Base-by-base conservation (phyloP, 108 stramenopile genomes). In the Nitzschia palea region DNA sequence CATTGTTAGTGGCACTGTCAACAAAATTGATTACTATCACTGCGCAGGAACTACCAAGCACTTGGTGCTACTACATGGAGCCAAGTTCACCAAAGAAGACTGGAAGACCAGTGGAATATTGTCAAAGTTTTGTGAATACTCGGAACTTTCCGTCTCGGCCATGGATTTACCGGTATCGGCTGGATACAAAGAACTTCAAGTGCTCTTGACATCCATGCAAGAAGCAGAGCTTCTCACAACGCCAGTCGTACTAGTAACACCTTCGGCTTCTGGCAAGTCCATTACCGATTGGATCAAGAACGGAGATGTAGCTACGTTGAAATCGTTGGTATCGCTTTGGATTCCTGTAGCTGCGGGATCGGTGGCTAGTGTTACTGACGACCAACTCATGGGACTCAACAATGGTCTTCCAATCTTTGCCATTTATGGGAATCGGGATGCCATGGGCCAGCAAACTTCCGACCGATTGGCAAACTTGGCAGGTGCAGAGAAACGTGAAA, bases 71-170 rank as follows among this genome's bases (percentile, higher is more conserved):
- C 65, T 93, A 23, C 91, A 93, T 67, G 91, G 88, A 17, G 68
- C 86, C 34, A 54, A 56, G 45, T 93, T 93, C 44, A 81, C 86
- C 12, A 93, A 89, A 65, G 85, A 88, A 71, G 70, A 89, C 68
- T 93, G 91, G 91, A 85, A 79, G 67, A 70, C 67, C 8, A 77
- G 72, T 1, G 85, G 85, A 0, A 81, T 93, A 33, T 47, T 93
- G 1, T 40, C 74, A 28, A 68, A 67, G 30, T 57, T 88, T 4
- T 86, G 88, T 53, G 59, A 67, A 30, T 45, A 68, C 4, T 54
- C 56, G 17, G 60, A 71, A 40, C 44, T 84, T 37, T 70, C 76
- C 10, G 70, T 84, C 0, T 47, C 79, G 20, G 89, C 89, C 0
- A 58, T 84, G 61, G 86, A 90, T 82, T 76, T 90, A 56, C 62